phyloP scores from a whole-genome alignment of 495 filamentous ascomycete genomes.

The Aspergillus saccharolyticus region DNA sequence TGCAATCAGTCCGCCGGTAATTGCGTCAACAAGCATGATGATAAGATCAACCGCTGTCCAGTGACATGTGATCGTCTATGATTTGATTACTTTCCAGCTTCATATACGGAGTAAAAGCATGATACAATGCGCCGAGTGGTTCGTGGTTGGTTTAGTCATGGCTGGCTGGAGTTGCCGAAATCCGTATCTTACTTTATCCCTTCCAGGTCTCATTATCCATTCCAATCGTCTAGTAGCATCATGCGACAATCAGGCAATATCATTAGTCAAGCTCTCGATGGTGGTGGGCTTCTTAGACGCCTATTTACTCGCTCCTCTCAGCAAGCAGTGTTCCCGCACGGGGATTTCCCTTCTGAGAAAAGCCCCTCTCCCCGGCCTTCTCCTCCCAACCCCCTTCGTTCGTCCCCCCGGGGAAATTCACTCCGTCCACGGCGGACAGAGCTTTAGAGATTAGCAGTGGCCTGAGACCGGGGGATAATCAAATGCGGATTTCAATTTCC shows the following conservation, averaged over 20 bases:
- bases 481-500: conserved; percentile 22
- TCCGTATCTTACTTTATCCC: conserved; percentile 31
- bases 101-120: not conserved
- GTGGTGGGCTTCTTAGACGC: not conserved
- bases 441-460: conserved; percentile 1
- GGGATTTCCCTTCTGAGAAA: conserved; percentile 4
- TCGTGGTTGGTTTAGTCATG: not conserved
- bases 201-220: not conserved
- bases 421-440: not conserved
- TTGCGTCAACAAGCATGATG: not conserved
- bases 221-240: not conserved
- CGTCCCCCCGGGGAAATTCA: not conserved
- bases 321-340: not conserved
- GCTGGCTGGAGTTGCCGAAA: conserved; percentile 11
- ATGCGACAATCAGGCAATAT: not conserved
- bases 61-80: not conserved
- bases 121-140: not conserved
- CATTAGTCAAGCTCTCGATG: not conserved
- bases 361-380: not conserved
- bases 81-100: too few species aligned
- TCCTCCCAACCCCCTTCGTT: not conserved
- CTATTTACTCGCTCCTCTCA: not conserved
- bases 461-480: conserved; percentile 12
- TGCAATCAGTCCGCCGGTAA: not conserved
- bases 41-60: not conserved